Evolutionary conservation across 768 basidiomycete species (phyloP), one percentile per base, ranked within the genome.

Genomic region (Lyophyllum shimeji): DNA sequence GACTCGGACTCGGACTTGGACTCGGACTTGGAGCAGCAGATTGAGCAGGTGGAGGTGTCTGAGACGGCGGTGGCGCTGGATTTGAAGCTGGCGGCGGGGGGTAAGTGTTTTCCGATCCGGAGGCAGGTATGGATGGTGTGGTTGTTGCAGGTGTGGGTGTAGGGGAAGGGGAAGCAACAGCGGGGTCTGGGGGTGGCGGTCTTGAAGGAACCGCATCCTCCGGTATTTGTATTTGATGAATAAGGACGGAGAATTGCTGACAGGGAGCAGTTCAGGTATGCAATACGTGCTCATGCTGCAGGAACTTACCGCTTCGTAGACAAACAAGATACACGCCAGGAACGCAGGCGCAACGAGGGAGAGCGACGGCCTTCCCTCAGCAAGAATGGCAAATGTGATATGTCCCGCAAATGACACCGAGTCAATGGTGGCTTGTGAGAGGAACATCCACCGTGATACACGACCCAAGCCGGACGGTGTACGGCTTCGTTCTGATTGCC

Each of bases 361-460:
- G 21, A 96, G 69, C 1, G 92, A 93, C 1, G 92, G 82, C 27
- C 86, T 75, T 42, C 93, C 93, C 58, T 95, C 89, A 2, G 90
- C 85, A 34, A 95, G 73, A 53, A 95, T 88, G 3, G 90, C 92
- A 55, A 96, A 87, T 0, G 93, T 95, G 52, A 95, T 85, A 63
- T 95, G 92, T 0, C 89, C 89, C 18, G 90, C 90, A 67, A 96
- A 95, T 0, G 90, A 85, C 42, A 93, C 85, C 0, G 89, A 83
- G 65, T 97, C 94, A 18, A 91, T 81, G 1, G 86, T 81, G 5
- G 87, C 82, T 69, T 95, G 92, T 6, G 85, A 73, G 20, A 93
- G 76, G 67, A 95, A 93, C 1, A 87, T 83, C 87, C 90, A 94
- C 7, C 89, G 76, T 2, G 93, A 95, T 8, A 95, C 78, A 15